Conservation (phyloP, 75 land plant species). For the Pinus tabuliformis region DNA sequence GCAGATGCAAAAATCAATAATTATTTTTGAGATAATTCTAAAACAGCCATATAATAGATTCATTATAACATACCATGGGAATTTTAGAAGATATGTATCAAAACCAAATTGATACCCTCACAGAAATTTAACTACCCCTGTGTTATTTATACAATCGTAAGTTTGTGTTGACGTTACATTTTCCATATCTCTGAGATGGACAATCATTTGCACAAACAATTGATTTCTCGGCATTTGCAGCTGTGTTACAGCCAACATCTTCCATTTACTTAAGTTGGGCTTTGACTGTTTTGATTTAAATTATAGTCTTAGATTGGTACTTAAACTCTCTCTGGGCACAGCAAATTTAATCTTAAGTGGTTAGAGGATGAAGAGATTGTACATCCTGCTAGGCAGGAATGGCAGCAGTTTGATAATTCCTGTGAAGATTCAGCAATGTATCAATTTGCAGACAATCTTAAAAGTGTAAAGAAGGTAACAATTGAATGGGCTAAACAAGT, state of each 20-base stretch:
- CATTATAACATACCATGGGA: neutral
- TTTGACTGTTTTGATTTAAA: neutral
- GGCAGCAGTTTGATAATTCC: neutral
- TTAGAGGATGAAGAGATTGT: neutral
- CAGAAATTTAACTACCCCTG: neutral
- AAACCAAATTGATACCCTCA: neutral
- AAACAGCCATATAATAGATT: neutral
- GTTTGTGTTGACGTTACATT: neutral
- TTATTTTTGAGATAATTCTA: neutral
- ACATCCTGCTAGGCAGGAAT: neutral
- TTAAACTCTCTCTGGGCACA: neutral
- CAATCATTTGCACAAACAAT: neutral
- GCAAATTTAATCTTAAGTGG: neutral
- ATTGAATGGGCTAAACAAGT: too few relatives aligned
- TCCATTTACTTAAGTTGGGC: neutral
- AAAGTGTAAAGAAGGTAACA: too few relatives aligned
- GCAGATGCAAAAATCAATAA: neutral
- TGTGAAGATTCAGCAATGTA: neutral
- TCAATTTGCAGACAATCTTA: too few relatives aligned
- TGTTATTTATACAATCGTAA: neutral
- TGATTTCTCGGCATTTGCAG: conserved; percentile 1
- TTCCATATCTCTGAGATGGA: neutral
- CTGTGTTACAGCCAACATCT: neutral
- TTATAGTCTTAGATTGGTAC: neutral
- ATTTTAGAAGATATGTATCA: neutral